phyloP scores from a whole-genome alignment of 1,139 yeast species.

The Suhomyces kunorum region DNA sequence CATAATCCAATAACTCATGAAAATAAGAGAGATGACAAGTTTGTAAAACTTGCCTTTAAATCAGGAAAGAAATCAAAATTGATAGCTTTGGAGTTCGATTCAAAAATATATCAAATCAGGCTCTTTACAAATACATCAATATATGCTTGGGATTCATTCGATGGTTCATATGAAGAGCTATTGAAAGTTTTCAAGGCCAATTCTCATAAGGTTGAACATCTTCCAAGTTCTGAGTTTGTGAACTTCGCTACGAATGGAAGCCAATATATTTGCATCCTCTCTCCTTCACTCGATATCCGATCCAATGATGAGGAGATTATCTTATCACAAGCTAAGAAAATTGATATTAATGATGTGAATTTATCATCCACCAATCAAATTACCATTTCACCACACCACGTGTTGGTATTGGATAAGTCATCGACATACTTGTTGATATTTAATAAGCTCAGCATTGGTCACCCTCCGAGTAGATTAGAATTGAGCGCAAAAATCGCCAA shows the following conservation, averaged over 20 bases:
- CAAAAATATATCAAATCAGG: slow-evolving; percentile 31
- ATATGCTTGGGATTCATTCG: slow-evolving; percentile 41
- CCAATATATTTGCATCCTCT: slow-evolving; percentile 21
- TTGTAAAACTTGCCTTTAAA: slow-evolving; percentile 33
- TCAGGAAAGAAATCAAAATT: slow-evolving; percentile 14
- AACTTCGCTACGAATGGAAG: slow-evolving; percentile 18
- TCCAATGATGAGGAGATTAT: slow-evolving; percentile 33
- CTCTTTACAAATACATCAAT: slow-evolving; percentile 31
- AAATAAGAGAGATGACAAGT: slow-evolving; percentile 42
- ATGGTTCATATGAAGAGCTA: slow-evolving; percentile 31
- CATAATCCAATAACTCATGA: slow-evolving; percentile 24
- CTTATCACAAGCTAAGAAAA: slow-evolving; percentile 22
- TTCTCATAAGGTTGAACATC: slow-evolving; percentile 18
- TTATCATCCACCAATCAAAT: slow-evolving; percentile 5
- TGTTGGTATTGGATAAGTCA: slow-evolving; percentile 11
- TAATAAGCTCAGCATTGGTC: slow-evolving; percentile 15
- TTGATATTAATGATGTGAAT: slow-evolving; percentile 13
- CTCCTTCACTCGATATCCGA: slow-evolving; percentile 21
- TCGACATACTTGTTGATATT: slow-evolving; percentile 14
- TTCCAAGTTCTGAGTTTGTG: slow-evolving; percentile 13
- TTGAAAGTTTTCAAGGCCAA: slow-evolving; percentile 30
- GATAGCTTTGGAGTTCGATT: slow-evolving; percentile 25
- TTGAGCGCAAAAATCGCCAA: slow-evolving; percentile 8
- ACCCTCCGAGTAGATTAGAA: slow-evolving; percentile 7
- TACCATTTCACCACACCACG: slow-evolving; percentile 17